phyloP scores from a whole-genome alignment of 2,329 filamentous ascomycete species.

The Fusarium sp. region DNA sequence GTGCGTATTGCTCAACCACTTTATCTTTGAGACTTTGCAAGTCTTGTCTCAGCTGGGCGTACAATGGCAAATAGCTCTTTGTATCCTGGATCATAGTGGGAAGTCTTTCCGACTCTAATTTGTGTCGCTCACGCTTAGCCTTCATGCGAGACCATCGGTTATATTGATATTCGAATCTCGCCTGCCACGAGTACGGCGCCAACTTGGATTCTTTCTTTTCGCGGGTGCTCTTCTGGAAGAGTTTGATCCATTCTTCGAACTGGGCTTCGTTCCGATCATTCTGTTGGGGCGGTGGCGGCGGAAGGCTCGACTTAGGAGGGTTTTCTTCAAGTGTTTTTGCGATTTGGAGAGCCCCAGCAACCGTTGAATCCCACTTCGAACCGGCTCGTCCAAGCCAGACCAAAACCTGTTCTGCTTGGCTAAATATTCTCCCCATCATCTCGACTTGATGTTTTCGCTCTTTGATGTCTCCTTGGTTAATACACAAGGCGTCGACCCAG shows the following conservation, averaged over 20 bases:
- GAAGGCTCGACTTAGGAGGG: not conserved
- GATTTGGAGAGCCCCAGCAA: not conserved
- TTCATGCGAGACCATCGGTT: not conserved
- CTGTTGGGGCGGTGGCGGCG: not conserved
- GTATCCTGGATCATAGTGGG: not conserved
- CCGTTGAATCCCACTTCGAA: not conserved
- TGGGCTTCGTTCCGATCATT: not conserved
- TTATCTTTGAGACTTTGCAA: not conserved
- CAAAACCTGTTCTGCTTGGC: not conserved
- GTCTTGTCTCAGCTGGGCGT: not conserved
- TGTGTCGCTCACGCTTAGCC: not conserved
- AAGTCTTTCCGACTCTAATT: not conserved
- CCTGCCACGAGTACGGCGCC: not conserved
- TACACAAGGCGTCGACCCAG: not conserved
- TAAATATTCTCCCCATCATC: not conserved
- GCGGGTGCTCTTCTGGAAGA: not conserved
- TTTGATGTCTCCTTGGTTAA: not conserved
- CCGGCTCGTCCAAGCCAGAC: conserved; percentile 1
- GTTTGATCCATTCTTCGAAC: not conserved
- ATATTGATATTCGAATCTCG: not conserved
- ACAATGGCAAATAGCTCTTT: not conserved
- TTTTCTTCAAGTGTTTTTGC: not conserved
- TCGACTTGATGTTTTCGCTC: conserved; percentile 1
- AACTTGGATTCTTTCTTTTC: too few relatives aligned
- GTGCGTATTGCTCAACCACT: not conserved